Percentiles rank a stretch among this genome's conserved stretches.
Evolutionary conservation across 805 yeast species (phyloP).

Genomic region (Millerozyma miso): DNA sequence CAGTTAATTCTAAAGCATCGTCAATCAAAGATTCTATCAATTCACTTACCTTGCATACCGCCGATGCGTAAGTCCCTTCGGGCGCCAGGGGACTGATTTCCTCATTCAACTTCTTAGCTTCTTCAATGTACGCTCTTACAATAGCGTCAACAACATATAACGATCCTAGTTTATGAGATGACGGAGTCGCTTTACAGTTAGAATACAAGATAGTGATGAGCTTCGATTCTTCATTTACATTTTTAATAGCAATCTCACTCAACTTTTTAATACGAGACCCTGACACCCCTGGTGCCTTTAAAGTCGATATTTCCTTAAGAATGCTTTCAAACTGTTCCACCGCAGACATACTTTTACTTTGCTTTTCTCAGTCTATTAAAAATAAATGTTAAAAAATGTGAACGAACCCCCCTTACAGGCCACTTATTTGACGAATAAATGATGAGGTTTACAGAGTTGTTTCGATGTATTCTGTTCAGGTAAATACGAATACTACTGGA

Average conservation of each 20-base stretch:
- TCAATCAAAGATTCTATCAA: constrained; percentile 61
- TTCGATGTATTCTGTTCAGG: not conserved
- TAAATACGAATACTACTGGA: not conserved
- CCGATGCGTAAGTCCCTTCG: constrained; percentile 73
- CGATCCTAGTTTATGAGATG: constrained; percentile 84
- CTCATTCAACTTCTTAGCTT: constrained; percentile 55
- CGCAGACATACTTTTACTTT: constrained; percentile 28
- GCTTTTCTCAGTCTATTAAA: not conserved
- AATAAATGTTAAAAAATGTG: not conserved
- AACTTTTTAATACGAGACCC: constrained; percentile 90
- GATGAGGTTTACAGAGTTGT: not conserved
- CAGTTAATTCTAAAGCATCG: constrained; percentile 55
- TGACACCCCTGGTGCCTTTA: constrained; percentile 88
- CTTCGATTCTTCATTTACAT: constrained; percentile 55
- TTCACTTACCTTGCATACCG: constrained; percentile 59
- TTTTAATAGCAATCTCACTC: constrained; percentile 70
- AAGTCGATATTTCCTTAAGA: constrained; percentile 46
- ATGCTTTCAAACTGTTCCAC: constrained; percentile 45
- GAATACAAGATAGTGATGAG: constrained; percentile 56
- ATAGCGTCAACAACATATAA: constrained; percentile 90
- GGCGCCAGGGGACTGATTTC: constrained; percentile 46
- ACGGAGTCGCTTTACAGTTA: constrained; percentile 68
- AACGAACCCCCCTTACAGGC: not conserved
- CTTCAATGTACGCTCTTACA: constrained; percentile 79
- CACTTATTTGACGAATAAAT: not conserved